Base-by-base conservation (phyloP, 2,329 filamentous ascomycete species). In the Neofusicoccum cordaticola region DNA sequence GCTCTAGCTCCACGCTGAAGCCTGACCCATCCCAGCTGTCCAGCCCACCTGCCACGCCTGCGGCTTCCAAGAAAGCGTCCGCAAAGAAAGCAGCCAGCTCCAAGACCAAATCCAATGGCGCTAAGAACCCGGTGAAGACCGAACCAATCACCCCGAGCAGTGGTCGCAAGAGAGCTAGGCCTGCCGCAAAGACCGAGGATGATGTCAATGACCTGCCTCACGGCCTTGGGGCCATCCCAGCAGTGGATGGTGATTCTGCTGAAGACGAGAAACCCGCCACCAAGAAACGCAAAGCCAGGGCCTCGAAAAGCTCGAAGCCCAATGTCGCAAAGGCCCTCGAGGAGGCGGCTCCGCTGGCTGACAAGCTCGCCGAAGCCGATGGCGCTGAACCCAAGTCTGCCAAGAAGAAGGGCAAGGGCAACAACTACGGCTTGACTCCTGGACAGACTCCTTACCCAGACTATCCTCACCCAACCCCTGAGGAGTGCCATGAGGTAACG, bases 401-500 rank as follows among this genome's bases (percentile, higher is more conserved):
- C 65, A 77, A 74, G 67, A 69, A 70, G 4, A 64, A 78, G 71
- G 76, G 74, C 62, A 72, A 75, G 50, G 76, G 73, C 58, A 75
- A 71, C 48, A 74, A 76, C 52, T 82, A 81, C 64, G 78, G 80
- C 12, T 73, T 84, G 31, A 82, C 77, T 9, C 80, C 80, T 12
- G 81, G 81, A 27, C 67, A 75, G 61, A 84, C 86, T 0, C 92
- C 91, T 0, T 96, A 89, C 68, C 90, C 90, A 0, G 81, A 88
- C 64, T 89, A 86, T 74, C 69, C 75, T 2, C 84, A 82, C 63
- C 92, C 92, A 0, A 92, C 88, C 0, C 71, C 82, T 0, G 85
- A 87, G 58, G 86, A 91, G 69, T 93, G 91, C 72, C 82, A 88
- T 67, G 83, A 89, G 70, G 89, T 94, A 4, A 85, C 87, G 63